These are phyloP conservation scores for Mollisia scopiformis DNA, from an alignment of 2,329 filamentous ascomycete species.

Conservation along the genomic window DNA sequence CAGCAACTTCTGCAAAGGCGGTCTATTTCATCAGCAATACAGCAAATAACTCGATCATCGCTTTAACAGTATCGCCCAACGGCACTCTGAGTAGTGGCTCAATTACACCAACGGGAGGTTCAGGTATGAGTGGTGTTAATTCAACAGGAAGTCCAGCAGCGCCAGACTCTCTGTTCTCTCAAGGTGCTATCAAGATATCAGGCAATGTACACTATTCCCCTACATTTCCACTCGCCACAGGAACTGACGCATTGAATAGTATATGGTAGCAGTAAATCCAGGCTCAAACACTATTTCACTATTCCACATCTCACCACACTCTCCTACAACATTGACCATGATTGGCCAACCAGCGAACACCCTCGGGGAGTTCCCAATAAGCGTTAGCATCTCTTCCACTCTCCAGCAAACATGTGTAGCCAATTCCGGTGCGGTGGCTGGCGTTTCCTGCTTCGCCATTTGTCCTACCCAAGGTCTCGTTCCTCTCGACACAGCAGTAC, in stretches of 20 bases:
- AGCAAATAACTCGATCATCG: conserved; percentile 49
- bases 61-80: conserved; percentile 49
- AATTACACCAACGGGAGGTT: conserved; percentile 50
- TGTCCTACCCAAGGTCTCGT: conserved; percentile 40
- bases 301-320: conserved; percentile 45
- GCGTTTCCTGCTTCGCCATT: conserved; percentile 49
- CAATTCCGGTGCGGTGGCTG: conserved; percentile 46
- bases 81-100: conserved; percentile 50
- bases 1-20: conserved; percentile 39
- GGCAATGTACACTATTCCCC: conserved; percentile 48
- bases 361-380: conserved; percentile 56
- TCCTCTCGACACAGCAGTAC: conserved; percentile 46
- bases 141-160: conserved; percentile 42
- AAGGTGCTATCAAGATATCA: conserved; percentile 52
- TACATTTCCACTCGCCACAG: background rate
- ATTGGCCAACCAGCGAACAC: conserved; percentile 47
- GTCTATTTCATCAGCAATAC: conserved; percentile 61
- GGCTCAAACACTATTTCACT: conserved; percentile 56
- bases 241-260: conserved; percentile 31
- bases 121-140: conserved; percentile 46
- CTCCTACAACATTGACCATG: conserved; percentile 49
- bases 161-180: conserved; percentile 54
- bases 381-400: conserved; percentile 49
- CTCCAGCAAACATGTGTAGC: conserved; percentile 50
- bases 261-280: conserved; percentile 57